Base-by-base conservation (phyloP, 2,329 filamentous ascomycete genomes). In the Gremmenia infestans region DNA sequence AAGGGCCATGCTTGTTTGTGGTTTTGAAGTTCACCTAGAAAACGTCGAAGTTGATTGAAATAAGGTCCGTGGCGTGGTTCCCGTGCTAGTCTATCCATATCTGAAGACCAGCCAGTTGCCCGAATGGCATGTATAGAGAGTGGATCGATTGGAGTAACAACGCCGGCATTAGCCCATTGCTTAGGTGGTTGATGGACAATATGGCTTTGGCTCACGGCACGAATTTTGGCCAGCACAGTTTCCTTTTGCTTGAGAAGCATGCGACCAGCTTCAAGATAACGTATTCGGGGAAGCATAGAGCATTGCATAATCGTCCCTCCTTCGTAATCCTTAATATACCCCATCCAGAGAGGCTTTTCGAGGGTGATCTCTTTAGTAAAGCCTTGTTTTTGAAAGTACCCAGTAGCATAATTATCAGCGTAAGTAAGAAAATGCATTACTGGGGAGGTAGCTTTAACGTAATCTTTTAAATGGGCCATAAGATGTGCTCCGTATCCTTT, bases 391-490 rank as follows among this genome's bases (percentile, higher is more conserved):
- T 97, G 96, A 74, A 99, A 99, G 72, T 97, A 99, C 11, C 94
- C 94, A 63, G 96, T 99, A 39, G 94, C 94, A 69, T 97, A 97
- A 72, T 99, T 99, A 72, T 99, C 94, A 62, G 94, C 94, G 68
- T 99, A 99, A 1, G 94, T 99, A 2, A 99, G 80, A 72, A 99
- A 99, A 73, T 99, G 92, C 92, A 97, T 97, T 49, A 99, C 92
- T 63, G 92, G 87, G 53, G 90, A 95, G 0, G 93, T 97, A 6
- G 93, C 92, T 72, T 96, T 97, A 71, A 99, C 94, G 67, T 97
- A 99, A 76, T 99, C 88, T 72, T 99, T 99, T 46, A 99, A 76
- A 71, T 99, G 94, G 2, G 90, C 93, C 94, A 99, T 99, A 22
- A 99, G 79, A 77, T 97, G 93, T 11, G 94, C 93, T 61, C 94